Evolutionary conservation across 2,329 filamentous ascomycete species (phyloP).

Genomic region (Dothistroma pini): DNA sequence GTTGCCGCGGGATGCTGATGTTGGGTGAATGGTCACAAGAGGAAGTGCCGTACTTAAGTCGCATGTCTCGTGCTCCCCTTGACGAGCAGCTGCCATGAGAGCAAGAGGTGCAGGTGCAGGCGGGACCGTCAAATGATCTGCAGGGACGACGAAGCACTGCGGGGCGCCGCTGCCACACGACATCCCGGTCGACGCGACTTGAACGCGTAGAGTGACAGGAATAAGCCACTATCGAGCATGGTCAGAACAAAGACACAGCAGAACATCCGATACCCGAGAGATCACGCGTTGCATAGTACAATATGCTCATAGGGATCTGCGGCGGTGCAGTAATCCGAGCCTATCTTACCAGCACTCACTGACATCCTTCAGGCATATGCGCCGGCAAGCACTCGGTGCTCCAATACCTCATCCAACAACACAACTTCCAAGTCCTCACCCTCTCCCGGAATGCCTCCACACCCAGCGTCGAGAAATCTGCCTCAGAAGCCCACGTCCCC

Average conservation of each 20-base stretch:
- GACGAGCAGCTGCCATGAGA: not conserved
- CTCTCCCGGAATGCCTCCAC: slow-evolving; percentile 46
- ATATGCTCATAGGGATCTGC: slow-evolving; percentile 61
- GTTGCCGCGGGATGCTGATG: not conserved
- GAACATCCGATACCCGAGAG: not conserved
- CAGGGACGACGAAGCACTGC: not conserved
- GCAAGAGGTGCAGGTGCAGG: not conserved
- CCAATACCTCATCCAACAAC: slow-evolving; percentile 75
- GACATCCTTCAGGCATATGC: slow-evolving; percentile 66
- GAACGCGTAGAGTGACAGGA: not conserved
- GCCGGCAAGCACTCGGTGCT: slow-evolving; percentile 89
- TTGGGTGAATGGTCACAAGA: not conserved
- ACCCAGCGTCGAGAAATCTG: slow-evolving; percentile 42
- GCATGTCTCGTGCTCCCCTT: not conserved
- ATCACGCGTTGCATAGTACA: not conserved
- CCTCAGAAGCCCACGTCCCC: slow-evolving; percentile 38
- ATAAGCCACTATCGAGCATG: not conserved
- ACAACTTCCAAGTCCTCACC: slow-evolving; percentile 73
- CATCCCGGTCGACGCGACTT: not conserved
- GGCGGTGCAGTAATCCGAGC: slow-evolving; percentile 52
- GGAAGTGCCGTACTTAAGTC: not conserved
- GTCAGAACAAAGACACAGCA: not conserved
- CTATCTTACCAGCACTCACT: not conserved
- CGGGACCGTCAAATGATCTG: not conserved
- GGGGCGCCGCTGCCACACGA: not conserved